Percentiles rank a stretch among this genome's conserved stretches.
These are phyloP conservation scores for Apiospora sp. DNA, from an alignment of 2,329 filamentous ascomycete genomes.

Conservation along the genomic window DNA sequence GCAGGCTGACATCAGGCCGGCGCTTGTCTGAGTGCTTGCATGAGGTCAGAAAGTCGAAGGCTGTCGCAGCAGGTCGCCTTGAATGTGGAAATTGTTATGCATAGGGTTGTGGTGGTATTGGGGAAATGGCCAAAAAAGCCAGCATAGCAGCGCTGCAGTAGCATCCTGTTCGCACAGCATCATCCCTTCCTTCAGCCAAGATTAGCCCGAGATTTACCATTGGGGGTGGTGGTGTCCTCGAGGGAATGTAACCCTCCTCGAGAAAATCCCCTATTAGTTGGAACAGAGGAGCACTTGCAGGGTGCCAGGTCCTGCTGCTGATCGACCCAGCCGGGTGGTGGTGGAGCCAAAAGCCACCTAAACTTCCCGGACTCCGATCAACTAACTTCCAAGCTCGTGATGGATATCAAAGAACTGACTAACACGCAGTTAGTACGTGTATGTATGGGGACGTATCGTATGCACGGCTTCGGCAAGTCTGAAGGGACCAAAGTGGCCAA, in stretches of 20 bases:
- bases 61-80: constrained; percentile 18
- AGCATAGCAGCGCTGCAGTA: neutral
- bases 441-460: neutral
- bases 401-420: constrained; percentile 3
- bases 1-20: neutral
- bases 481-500: neutral
- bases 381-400: constrained; percentile 7
- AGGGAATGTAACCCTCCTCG: constrained; percentile 20
- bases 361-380: constrained; percentile 22
- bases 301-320: constrained; percentile 15
- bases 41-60: constrained; percentile 10
- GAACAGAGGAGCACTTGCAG: neutral
- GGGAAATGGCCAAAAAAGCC: neutral
- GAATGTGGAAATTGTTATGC: constrained; percentile 21
- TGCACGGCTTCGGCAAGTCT: constrained; percentile 1
- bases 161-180: neutral
- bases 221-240: neutral
- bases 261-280: constrained; percentile 24
- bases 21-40: constrained; percentile 2
- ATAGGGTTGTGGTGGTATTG: constrained; percentile 21
- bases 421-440: neutral
- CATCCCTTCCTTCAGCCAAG: constrained; percentile 19
- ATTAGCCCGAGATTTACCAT: constrained; percentile 18
- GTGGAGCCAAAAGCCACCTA: neutral
- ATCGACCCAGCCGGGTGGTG: constrained; percentile 22